Base-by-base conservation (phyloP, 1,284 basidiomycete species). In the Trametes pubescens region DNA sequence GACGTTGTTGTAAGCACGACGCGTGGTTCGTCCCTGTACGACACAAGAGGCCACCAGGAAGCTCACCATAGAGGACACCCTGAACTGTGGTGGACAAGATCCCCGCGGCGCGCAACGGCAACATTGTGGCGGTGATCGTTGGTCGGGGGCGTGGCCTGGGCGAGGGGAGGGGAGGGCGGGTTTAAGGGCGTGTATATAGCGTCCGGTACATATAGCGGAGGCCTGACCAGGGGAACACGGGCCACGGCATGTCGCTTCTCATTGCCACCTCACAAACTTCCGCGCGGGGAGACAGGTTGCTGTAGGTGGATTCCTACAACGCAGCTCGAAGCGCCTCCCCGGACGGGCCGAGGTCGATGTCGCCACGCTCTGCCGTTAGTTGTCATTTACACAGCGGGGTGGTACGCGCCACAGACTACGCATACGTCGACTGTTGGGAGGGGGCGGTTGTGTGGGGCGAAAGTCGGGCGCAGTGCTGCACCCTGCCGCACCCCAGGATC, bases 41-140 rank as follows among this genome's bases (percentile, higher is more conserved):
- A 13, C 3, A 13, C 10, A 21, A 16, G n/a, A 26, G 26, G 13
- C 24, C 29, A 32, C n/a, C 7, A 16, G 6, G 26, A 13, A 24
- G 40, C 71, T 35, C 40, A 73, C 73, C 74, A 56, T 72, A 74
- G 24, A 75, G 67, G n/a, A 74, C 68, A 21, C 59, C 72, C 64
- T 75, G 73, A 11, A 74, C 22, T 24, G 66, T 63, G 2, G 71
- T 74, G 16, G 74, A 72, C 49, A 73, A 54, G 47, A 75, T 66
- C 18, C 65, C 67, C 10, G 70, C 73, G 47, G 62, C 71, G 10
- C 51, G 58, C 48, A 70, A 58, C 10, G 65, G 44, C 40, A 69
- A 46, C 65, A 65, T 65, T 14, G 21, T 48, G 54, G 43, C 43
- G 7, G 26, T 14, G 37, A 40, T 18, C 13, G 38, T 35, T 18